phyloP scores from a whole-genome alignment of 371 early-diverging fungal genomes.

The Rhizopus delemar region DNA sequence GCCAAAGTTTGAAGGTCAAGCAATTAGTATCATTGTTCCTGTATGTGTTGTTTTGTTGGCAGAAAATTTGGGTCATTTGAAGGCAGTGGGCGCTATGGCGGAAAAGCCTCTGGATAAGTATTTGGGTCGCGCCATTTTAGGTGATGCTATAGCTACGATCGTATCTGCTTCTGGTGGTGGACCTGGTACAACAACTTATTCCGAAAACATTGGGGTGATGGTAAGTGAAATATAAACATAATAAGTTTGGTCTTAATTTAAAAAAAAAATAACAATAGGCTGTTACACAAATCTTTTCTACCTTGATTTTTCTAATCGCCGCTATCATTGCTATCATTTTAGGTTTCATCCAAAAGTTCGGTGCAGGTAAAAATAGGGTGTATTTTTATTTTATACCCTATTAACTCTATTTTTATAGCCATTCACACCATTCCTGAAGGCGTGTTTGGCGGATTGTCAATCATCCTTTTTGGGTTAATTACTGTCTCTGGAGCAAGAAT shows the following conservation, averaged over 20 bases:
- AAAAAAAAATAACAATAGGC: conserved; percentile 16
- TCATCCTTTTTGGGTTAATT: conserved; percentile 60
- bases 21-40: conserved; percentile 58
- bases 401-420: conserved; percentile 12
- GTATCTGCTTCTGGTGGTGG: conserved; percentile 55
- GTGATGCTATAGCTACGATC: conserved; percentile 60
- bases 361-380: conserved; percentile 37
- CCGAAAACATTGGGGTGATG: conserved; percentile 60
- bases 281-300: conserved; percentile 59
- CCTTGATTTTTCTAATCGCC: conserved; percentile 55
- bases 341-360: conserved; percentile 61
- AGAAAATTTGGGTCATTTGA: conserved; percentile 63
- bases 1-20: conserved; percentile 46
- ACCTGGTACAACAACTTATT: conserved; percentile 58
- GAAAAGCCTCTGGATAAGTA: conserved; percentile 45
- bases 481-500: conserved; percentile 63
- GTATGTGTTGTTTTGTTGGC: conserved; percentile 55
- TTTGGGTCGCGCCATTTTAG: conserved; percentile 57
- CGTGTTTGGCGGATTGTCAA: conserved; percentile 59
- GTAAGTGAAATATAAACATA: conserved; percentile 9
- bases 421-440: conserved; percentile 59
- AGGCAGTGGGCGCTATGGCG: conserved; percentile 58
- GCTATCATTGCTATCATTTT: conserved; percentile 58
- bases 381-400: too few species aligned
- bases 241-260: neutral